A percentile compares a stretch with the other conserved stretches of the same genome.
phyloP scores from a whole-genome alignment of 2,329 filamentous ascomycete genomes.

The Chaetomium globosum region DNA sequence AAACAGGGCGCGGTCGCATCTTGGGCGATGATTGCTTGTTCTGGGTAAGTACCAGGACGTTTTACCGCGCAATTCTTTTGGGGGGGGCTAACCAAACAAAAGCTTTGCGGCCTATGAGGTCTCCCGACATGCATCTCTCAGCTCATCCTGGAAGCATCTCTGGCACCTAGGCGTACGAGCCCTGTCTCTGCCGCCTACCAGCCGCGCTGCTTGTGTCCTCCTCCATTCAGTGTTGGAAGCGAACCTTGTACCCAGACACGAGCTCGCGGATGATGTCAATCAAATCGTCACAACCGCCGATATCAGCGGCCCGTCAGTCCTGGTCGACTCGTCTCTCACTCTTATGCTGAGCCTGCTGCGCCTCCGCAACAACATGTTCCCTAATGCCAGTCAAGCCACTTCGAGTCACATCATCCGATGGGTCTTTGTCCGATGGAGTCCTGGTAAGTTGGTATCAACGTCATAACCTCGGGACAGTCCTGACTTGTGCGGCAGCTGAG shows the following conservation, averaged over 20 bases:
- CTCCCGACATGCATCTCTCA: constrained; percentile 48
- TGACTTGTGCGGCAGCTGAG: constrained; percentile 56
- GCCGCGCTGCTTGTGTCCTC: constrained; percentile 75
- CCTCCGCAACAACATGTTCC: constrained; percentile 66
- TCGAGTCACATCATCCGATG: constrained; percentile 76
- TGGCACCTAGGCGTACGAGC: constrained; percentile 76
- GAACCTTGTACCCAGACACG: constrained; percentile 67
- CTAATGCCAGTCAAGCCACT: constrained; percentile 67
- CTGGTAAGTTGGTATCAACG: constrained; percentile 55
- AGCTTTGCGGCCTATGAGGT: constrained; percentile 52
- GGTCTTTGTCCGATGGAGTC: constrained; percentile 80
- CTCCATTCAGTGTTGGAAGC: constrained; percentile 68
- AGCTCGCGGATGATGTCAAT: constrained; percentile 69
- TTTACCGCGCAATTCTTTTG: constrained; percentile 9
- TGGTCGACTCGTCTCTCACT: constrained; percentile 77
- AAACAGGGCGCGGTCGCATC: constrained; percentile 68
- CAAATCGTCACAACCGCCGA: constrained; percentile 76
- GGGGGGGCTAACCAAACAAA: constrained; percentile 24
- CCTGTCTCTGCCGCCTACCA: constrained; percentile 69
- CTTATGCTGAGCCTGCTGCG: constrained; percentile 73
- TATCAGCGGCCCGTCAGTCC: constrained; percentile 73
- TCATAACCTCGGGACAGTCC: not conserved
- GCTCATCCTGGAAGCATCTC: constrained; percentile 65
- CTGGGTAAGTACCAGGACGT: constrained; percentile 60
- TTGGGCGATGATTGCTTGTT: constrained; percentile 83